Percentiles rank a stretch among this genome's conserved stretches.
These are phyloP conservation scores for Ophiostoma quercus DNA, from an alignment of 2,329 filamentous ascomycete genomes.

Conservation along the genomic window DNA sequence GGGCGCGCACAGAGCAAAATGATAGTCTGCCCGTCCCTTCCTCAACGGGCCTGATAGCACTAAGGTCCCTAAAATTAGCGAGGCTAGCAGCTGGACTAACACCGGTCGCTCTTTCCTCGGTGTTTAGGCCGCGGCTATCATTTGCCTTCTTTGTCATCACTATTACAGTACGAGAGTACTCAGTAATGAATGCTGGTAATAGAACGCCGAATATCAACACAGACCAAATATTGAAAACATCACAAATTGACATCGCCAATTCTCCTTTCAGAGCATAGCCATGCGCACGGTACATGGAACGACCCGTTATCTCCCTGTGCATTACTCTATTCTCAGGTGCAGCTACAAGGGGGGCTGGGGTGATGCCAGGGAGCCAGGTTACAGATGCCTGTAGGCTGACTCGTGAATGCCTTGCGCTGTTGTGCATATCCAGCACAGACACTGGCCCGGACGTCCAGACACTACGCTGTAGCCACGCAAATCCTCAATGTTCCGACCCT, in stretches of 20 bases:
- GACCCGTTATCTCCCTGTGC: constrained; percentile 2
- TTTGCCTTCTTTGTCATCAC: background rate
- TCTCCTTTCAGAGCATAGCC: background rate
- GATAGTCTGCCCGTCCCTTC: background rate
- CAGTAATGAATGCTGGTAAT: background rate
- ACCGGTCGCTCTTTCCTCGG: constrained; percentile 4
- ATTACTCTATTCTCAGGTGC: background rate
- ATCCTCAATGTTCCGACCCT: background rate
- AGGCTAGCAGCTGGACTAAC: background rate
- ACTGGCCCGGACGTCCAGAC: background rate
- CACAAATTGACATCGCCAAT: too few species aligned
- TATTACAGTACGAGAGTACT: background rate
- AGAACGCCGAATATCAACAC: background rate
- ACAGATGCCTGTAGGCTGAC: constrained; percentile 5
- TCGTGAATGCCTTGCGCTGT: constrained; percentile 6
- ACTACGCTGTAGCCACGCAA: background rate
- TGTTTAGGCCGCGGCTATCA: background rate
- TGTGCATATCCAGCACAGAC: background rate
- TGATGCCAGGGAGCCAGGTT: background rate
- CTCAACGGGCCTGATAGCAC: background rate
- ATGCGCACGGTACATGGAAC: background rate
- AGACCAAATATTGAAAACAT: too few species aligned
- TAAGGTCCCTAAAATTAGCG: background rate
- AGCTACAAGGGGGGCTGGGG: background rate
- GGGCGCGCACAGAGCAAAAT: background rate